Conservation (phyloP, 2,329 filamentous ascomycete genomes). For the Nannizzia gypsea region DNA sequence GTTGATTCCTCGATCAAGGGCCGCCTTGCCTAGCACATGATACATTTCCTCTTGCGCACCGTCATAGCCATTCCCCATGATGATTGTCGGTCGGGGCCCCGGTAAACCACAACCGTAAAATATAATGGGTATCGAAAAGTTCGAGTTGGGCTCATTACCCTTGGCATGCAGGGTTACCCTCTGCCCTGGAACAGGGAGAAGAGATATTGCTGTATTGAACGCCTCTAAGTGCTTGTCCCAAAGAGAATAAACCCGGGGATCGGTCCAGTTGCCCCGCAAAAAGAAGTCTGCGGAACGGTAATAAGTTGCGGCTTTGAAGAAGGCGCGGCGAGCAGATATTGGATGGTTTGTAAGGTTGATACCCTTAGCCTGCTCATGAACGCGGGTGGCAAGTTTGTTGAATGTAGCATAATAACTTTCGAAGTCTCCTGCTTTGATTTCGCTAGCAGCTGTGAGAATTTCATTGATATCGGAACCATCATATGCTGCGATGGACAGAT, state of each 20-base stretch:
- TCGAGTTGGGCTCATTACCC: background rate
- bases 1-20: conserved; percentile 32
- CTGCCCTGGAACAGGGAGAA: conserved; percentile 27
- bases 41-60: conserved; percentile 33
- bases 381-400: conserved; percentile 12
- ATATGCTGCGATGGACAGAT: conserved; percentile 5
- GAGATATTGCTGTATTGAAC: conserved; percentile 29
- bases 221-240: conserved; percentile 28
- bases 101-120: conserved; percentile 20
- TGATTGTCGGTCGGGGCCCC: conserved; percentile 13
- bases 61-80: conserved; percentile 30
- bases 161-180: conserved; percentile 21
- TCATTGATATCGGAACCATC: conserved; percentile 11
- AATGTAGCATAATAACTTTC: conserved; percentile 10
- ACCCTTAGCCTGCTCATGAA: conserved; percentile 11
- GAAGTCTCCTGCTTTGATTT: conserved; percentile 10
- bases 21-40: conserved; percentile 25
- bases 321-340: conserved; percentile 17
- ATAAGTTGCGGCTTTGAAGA: conserved; percentile 31
- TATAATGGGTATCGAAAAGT: conserved; percentile 28
- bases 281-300: conserved; percentile 35
- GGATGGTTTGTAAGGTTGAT: conserved; percentile 8
- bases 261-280: conserved; percentile 29
- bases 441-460: conserved; percentile 11
- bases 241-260: conserved; percentile 28